Evolutionary conservation across 225 moss, liverwort and hornwort species (phyloP), one percentile per base, ranked within the genome.

Genomic region (Rhytidiadelphus loreus): DNA sequence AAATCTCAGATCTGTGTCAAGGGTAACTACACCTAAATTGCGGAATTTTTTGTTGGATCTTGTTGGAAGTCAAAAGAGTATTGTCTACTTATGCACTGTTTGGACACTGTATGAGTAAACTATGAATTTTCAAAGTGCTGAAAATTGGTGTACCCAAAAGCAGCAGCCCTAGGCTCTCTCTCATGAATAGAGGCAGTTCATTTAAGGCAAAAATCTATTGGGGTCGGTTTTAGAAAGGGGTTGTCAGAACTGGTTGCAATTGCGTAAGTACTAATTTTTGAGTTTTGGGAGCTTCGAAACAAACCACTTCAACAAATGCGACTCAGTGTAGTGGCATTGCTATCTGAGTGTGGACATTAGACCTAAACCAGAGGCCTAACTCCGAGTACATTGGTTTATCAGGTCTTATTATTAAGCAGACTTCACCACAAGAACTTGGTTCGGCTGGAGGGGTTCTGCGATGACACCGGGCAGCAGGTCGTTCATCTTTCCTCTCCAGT

Each of bases 381-480:
- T 33, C 73, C 16, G 46, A 84, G 4, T 71, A 15, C 35, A 22
- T 87, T 69, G 83, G 39, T 71, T 71, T 64, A 21, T 48, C 82
- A 94, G 92, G 90, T 94, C 44, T 88, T 86, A 43, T 77, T 94
- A 11, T 85, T 94, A 33, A 92, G 92, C 64, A 92, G 94, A 74
- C 91, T 94, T 63, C 94, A 93, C 69, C 93, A 93, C 69, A 92
- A 91, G 63, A 92, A 91, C 83, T 87, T 93, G 57, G 88, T 93
- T 23, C 88, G 85, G 19, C 52, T 94, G 85, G 94, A 92, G 85
- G 94, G 94, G 5, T 91, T 92, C 46, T 94, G 94, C 17, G 91
- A 94, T 24, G 92, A 94, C 6, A 29, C 63, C 9, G 89, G 84
- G 37, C 84, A 92, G 46, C 91, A 94, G 94, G 91, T 90, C 30